These are phyloP conservation scores for Suillus sp. DNA, from an alignment of 768 basidiomycete genomes.

Conservation along the genomic window DNA sequence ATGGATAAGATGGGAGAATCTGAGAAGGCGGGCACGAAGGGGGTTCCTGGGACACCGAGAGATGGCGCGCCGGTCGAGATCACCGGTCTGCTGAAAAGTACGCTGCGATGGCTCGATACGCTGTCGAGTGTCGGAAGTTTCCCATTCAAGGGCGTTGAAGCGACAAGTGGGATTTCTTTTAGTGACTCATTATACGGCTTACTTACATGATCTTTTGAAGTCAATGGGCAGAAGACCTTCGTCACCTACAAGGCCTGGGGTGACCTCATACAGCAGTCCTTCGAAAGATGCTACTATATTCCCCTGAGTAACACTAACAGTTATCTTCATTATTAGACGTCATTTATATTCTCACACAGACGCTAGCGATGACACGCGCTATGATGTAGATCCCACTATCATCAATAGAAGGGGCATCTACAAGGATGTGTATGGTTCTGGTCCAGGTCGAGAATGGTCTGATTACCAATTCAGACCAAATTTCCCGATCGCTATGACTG, in stretches of 20 bases:
- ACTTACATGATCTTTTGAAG: constrained; percentile 40
- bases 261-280: constrained; percentile 78
- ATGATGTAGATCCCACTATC: constrained; percentile 67
- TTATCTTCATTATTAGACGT: neutral
- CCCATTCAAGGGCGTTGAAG: constrained; percentile 89
- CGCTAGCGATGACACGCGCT: constrained; percentile 66
- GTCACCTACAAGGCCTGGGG: constrained; percentile 93
- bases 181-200: constrained; percentile 7
- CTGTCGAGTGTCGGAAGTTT: constrained; percentile 68
- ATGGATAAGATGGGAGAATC: constrained; percentile 99
- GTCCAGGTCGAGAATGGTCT: constrained; percentile 86
- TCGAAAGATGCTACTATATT: constrained; percentile 90
- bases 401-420: constrained; percentile 94
- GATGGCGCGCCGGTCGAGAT: constrained; percentile 98
- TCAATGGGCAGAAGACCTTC: constrained; percentile 63
- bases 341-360: constrained; percentile 45
- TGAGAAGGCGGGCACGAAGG: constrained; percentile 88
- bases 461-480: constrained; percentile 96
- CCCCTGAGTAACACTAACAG: constrained; percentile 59
- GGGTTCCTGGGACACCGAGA: constrained; percentile 92
- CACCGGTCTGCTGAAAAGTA: constrained; percentile 89
- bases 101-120: constrained; percentile 83
- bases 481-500: constrained; percentile 95
- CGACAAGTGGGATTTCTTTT: constrained; percentile 57
- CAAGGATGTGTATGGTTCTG: constrained; percentile 96